phyloP scores from a whole-genome alignment of 2,329 filamentous ascomycete genomes.

The Diaporthe australafricana region DNA sequence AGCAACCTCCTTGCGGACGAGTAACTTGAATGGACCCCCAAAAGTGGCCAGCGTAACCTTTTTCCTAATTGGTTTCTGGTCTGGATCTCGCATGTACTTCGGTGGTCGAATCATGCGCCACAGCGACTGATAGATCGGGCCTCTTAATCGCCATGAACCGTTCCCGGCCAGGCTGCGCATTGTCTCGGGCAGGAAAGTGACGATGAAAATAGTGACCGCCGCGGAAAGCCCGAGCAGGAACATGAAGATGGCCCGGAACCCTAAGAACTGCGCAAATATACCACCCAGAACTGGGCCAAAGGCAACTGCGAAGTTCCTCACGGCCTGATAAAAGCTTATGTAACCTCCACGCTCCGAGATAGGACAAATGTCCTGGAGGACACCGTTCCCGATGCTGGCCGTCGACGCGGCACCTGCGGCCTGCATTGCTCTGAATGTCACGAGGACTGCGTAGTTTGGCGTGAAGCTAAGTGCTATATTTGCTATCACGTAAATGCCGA shows the following conservation, averaged over 20 bases:
- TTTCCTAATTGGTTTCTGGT: background rate
- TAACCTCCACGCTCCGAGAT: slow-evolving; percentile 45
- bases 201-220: slow-evolving; percentile 49
- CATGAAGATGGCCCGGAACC: slow-evolving; percentile 47
- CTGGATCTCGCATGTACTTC: slow-evolving; percentile 8
- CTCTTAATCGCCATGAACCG: slow-evolving; percentile 49
- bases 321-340: slow-evolving; percentile 47
- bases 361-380: slow-evolving; percentile 48
- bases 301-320: slow-evolving; percentile 44
- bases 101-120: slow-evolving; percentile 45
- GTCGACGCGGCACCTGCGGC: slow-evolving; percentile 60
- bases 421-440: slow-evolving; percentile 60
- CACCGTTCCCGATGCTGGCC: slow-evolving; percentile 56
- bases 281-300: slow-evolving; percentile 50
- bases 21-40: slow-evolving; percentile 52
- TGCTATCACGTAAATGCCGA: slow-evolving; percentile 58
- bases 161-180: slow-evolving; percentile 51
- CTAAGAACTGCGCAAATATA: slow-evolving; percentile 43
- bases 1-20: slow-evolving; percentile 59
- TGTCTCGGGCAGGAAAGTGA: slow-evolving; percentile 45
- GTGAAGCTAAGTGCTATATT: slow-evolving; percentile 59
- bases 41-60: slow-evolving; percentile 49
- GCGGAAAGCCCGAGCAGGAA: slow-evolving; percentile 48
- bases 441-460: slow-evolving; percentile 54
- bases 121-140: slow-evolving; percentile 53